A percentile compares a stretch with the other conserved stretches of the same genome.
Evolutionary conservation across 1,139 yeast genomes (phyloP).

Genomic region (Taphrina sp.): DNA sequence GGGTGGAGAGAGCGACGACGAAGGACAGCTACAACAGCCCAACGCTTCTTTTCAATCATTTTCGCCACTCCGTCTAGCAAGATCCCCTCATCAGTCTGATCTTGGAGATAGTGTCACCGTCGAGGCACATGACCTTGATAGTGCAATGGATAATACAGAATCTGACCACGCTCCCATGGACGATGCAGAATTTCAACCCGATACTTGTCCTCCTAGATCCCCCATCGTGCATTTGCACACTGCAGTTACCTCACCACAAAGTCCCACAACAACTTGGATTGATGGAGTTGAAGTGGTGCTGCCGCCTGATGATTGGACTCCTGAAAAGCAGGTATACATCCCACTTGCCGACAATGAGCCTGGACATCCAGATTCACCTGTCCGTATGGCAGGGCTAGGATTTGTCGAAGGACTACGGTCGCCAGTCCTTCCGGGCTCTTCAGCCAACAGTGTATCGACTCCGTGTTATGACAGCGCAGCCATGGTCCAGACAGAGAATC

Average conservation of each 20-base stretch:
- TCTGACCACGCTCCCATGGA: too few species aligned
- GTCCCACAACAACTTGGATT: slow-evolving; percentile 19
- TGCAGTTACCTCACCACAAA: neutral
- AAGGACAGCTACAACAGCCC: neutral
- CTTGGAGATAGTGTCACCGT: neutral
- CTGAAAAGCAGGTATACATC: neutral
- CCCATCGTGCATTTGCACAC: neutral
- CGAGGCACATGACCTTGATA: too few species aligned
- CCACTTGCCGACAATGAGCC: too few species aligned
- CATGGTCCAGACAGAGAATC: too few species aligned
- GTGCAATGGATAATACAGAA: too few species aligned
- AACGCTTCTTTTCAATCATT: neutral
- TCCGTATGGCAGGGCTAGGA: too few species aligned
- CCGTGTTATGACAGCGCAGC: too few species aligned
- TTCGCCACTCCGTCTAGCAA: neutral
- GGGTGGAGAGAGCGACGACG: too few species aligned
- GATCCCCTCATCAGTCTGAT: neutral
- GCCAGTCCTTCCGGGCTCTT: too few species aligned
- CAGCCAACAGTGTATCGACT: too few species aligned
- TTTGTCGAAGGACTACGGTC: too few species aligned
- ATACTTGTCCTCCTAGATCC: neutral
- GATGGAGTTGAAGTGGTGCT: slow-evolving; percentile 10
- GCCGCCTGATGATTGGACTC: slow-evolving; percentile 19
- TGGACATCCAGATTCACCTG: too few species aligned
- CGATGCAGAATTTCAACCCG: neutral